These are phyloP conservation scores for Heterobasidion occidentale DNA, from an alignment of 1,284 basidiomycete species.

Conservation along the genomic window DNA sequence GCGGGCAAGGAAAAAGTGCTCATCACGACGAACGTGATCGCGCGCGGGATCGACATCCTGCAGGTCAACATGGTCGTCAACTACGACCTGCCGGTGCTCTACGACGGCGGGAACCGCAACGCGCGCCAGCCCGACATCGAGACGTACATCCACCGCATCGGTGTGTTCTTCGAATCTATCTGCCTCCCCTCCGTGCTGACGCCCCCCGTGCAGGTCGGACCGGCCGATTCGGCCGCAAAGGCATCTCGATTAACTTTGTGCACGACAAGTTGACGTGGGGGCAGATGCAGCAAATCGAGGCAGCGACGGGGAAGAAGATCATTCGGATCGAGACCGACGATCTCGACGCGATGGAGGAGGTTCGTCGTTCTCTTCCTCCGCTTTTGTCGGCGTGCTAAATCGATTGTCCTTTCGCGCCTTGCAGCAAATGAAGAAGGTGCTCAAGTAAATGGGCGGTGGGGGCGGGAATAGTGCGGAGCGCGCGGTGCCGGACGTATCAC, in stretches of 20 bases:
- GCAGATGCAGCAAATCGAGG: constrained; percentile 83
- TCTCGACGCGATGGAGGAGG: constrained; percentile 87
- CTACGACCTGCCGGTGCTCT: constrained; percentile 91
- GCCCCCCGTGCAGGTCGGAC: constrained; percentile 62
- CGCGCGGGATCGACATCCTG: constrained; percentile 96
- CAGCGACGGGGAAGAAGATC: constrained; percentile 68
- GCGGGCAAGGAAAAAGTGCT: constrained; percentile 95
- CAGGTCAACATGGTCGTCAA: constrained; percentile 99
- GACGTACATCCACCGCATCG: constrained; percentile 98
- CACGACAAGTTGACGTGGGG: constrained; percentile 79
- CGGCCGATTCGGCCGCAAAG: constrained; percentile 91
- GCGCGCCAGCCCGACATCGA: constrained; percentile 78
- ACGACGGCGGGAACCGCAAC: constrained; percentile 45
- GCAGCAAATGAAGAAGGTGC: constrained; percentile 71
- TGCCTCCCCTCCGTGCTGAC: not conserved
- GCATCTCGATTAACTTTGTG: constrained; percentile 95
- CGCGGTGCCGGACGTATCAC: not conserved
- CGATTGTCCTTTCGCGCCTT: no score
- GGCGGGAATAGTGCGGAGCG: no score
- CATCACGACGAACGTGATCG: constrained; percentile 98
- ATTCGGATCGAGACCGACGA: constrained; percentile 78
- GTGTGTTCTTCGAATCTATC: constrained; percentile 34
- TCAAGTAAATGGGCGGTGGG: constrained; percentile 37
- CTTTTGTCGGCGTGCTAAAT: no score
- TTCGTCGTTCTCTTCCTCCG: constrained; percentile 22